phyloP scores from a whole-genome alignment of 352 stramenopile species.

The Phytophthora melonis region DNA sequence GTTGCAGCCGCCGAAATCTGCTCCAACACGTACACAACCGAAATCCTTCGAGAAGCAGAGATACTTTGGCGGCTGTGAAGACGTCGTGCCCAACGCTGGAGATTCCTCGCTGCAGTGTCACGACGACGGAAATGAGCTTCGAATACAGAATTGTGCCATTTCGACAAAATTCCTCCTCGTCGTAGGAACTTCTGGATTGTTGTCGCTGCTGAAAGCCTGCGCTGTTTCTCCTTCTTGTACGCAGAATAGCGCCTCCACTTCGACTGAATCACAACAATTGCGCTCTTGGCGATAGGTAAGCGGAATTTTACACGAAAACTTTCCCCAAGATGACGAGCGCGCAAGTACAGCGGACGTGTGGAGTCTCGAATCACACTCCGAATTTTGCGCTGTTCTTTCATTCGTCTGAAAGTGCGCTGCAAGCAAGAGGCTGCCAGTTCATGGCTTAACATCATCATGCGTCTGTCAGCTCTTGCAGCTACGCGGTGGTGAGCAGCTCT shows the following conservation, averaged over 20 bases:
- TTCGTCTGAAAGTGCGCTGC: slow-evolving; percentile 55
- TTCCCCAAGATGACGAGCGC: slow-evolving; percentile 29
- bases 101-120: slow-evolving; percentile 14
- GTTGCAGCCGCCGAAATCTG: slow-evolving; percentile 33
- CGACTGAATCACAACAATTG: slow-evolving; percentile 53
- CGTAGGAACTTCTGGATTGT: slow-evolving; percentile 21
- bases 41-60: background rate
- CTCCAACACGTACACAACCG: slow-evolving; percentile 8
- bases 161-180: slow-evolving; percentile 5
- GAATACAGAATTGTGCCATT: slow-evolving; percentile 14
- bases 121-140: slow-evolving; percentile 10
- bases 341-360: slow-evolving; percentile 59
- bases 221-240: slow-evolving; percentile 15
- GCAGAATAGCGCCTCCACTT: slow-evolving; percentile 54
- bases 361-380: slow-evolving; percentile 44
- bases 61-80: background rate
- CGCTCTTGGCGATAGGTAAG: slow-evolving; percentile 55
- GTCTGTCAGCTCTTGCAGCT: slow-evolving; percentile 33
- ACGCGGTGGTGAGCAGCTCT: slow-evolving; percentile 13
- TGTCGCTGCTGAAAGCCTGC: slow-evolving; percentile 6
- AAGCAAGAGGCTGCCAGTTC: slow-evolving; percentile 59
- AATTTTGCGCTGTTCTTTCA: slow-evolving; percentile 39
- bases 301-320: slow-evolving; percentile 46
- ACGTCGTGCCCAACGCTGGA: slow-evolving; percentile 30
- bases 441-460: slow-evolving; percentile 33